These are phyloP conservation scores for Cladophialophora psammophila DNA, from an alignment of 2,329 filamentous ascomycete species.

Conservation along the genomic window DNA sequence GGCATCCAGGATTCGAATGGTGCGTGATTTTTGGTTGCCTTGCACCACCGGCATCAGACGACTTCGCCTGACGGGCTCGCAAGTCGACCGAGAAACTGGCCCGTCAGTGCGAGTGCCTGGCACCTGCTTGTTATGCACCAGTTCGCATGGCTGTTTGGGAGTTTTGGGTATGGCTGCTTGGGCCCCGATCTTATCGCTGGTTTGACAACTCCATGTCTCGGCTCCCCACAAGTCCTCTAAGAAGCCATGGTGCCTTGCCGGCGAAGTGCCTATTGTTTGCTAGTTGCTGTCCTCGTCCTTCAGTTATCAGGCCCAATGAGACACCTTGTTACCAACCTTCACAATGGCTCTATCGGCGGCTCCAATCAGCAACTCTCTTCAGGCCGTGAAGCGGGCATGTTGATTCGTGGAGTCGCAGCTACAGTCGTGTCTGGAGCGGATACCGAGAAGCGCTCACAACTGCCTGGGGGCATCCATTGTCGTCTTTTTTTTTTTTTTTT, in stretches of 20 bases:
- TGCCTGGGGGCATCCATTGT: slow-evolving; percentile 16
- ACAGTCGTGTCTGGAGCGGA: slow-evolving; percentile 14
- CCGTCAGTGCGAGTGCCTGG: slow-evolving; percentile 21
- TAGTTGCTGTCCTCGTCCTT: slow-evolving; percentile 15
- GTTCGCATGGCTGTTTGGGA: slow-evolving; percentile 14
- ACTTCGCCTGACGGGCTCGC: slow-evolving; percentile 18
- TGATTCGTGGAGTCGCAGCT: slow-evolving; percentile 21
- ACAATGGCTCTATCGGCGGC: neutral
- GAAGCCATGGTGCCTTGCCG: slow-evolving; percentile 13
- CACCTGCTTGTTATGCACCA: slow-evolving; percentile 20
- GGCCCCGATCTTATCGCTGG: slow-evolving; percentile 13
- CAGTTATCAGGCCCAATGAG: slow-evolving; percentile 14
- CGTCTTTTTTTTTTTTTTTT: slow-evolving; percentile 1
- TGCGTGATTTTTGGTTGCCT: slow-evolving; percentile 32
- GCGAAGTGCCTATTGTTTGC: slow-evolving; percentile 18
- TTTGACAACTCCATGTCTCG: slow-evolving; percentile 7
- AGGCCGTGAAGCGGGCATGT: slow-evolving; percentile 3
- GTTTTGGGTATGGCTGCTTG: slow-evolving; percentile 12
- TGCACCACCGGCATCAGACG: slow-evolving; percentile 16
- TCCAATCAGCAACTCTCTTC: slow-evolving; percentile 15
- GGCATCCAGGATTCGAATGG: slow-evolving; percentile 26
- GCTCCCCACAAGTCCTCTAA: slow-evolving; percentile 10
- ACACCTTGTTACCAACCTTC: neutral
- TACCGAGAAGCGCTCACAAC: slow-evolving; percentile 14
- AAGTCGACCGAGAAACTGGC: neutral